Evolutionary conservation across 148 eudicot genomes (phyloP), one percentile per base, ranked within the genome.

Genomic region (Arctostaphylos glauca): DNA sequence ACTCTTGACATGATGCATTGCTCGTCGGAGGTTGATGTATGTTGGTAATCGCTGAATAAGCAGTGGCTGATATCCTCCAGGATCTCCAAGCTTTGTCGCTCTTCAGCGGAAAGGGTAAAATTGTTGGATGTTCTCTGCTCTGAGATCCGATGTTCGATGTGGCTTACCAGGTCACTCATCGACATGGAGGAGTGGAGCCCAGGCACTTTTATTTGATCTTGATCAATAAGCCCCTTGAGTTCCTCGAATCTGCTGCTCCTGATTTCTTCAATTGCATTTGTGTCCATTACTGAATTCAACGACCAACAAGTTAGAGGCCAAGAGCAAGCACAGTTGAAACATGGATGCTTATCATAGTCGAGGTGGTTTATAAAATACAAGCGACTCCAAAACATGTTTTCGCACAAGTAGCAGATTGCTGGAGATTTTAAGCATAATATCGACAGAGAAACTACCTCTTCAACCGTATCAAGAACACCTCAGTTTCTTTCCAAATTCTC

Each of bases 161-260:
- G 94, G 86, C 84, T 93, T 64, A 93, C 93, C 21, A 95, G 89
- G 88, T 95, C 97, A 43, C 90, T 92, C 86, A 93, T 92, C 3
- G 96, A 93, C 95, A 93, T 91, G 8, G 97, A 93, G 38, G 93
- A 84, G 83, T 83, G 92, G 44, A 95, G 87, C 55, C 95, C 95
- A 15, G 95, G 95, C 13, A 91, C 88, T 81, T 84, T 93, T 71
- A 92, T 89, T 55, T 88, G 93, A 70, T 89, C 92, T 85, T 90
- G 84, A 60, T 88, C 81, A 83, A 86, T 84, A 58, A 88, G 88
- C 55, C 84, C 85, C 58, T 88, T 85, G 38, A 87, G 79, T 74
- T 89, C 91, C 21, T 84, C 86, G 8, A 76, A 41, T 87, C 90
- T 87, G 81, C 86, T 81, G 83, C 85, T 85, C 23, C 84, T 86